Evolutionary conservation across 768 basidiomycete genomes (phyloP).

Genomic region (Gloeostereum incarnatum): DNA sequence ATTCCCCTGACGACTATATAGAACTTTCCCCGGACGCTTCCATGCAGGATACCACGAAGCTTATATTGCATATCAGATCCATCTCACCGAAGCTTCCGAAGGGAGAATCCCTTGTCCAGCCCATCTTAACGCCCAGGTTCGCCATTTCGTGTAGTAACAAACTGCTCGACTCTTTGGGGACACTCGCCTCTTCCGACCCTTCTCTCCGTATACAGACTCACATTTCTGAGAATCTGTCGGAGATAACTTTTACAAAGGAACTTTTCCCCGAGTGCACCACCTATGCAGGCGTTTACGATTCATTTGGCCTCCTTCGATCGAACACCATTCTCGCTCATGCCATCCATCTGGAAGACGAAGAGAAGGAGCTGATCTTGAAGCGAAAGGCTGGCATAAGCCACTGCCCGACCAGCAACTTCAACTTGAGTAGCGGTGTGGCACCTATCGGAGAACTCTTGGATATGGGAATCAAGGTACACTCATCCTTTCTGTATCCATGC

Average conservation of each 20-base stretch:
- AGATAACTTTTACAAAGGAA: slow-evolving; percentile 54
- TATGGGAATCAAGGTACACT: slow-evolving; percentile 68
- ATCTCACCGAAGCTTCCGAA: slow-evolving; percentile 26
- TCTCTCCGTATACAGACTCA: slow-evolving; percentile 84
- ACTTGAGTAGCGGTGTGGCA: slow-evolving; percentile 80
- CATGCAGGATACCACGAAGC: slow-evolving; percentile 45
- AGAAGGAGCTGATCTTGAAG: slow-evolving; percentile 61
- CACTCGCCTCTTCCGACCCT: slow-evolving; percentile 49
- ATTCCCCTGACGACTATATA: slow-evolving; percentile 59
- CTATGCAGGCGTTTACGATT: slow-evolving; percentile 81
- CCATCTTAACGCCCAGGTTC: slow-evolving; percentile 93
- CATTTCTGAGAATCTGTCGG: slow-evolving; percentile 74
- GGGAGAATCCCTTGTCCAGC: slow-evolving; percentile 63
- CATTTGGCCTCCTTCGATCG: slow-evolving; percentile 58
- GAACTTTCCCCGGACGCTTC: slow-evolving; percentile 56
- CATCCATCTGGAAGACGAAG: slow-evolving; percentile 65
- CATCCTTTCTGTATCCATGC: background rate
- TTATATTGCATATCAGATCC: slow-evolving; percentile 63
- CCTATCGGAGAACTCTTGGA: slow-evolving; percentile 75
- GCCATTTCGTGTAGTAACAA: slow-evolving; percentile 78
- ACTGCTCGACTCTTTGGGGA: slow-evolving; percentile 56
- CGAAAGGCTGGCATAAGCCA: slow-evolving; percentile 75
- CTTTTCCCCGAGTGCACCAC: slow-evolving; percentile 57
- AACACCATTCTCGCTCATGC: slow-evolving; percentile 89
- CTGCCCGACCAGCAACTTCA: slow-evolving; percentile 92